Evolutionary conservation across 1,284 basidiomycete species (phyloP).

Genomic region (Clitocybe nebularis): DNA sequence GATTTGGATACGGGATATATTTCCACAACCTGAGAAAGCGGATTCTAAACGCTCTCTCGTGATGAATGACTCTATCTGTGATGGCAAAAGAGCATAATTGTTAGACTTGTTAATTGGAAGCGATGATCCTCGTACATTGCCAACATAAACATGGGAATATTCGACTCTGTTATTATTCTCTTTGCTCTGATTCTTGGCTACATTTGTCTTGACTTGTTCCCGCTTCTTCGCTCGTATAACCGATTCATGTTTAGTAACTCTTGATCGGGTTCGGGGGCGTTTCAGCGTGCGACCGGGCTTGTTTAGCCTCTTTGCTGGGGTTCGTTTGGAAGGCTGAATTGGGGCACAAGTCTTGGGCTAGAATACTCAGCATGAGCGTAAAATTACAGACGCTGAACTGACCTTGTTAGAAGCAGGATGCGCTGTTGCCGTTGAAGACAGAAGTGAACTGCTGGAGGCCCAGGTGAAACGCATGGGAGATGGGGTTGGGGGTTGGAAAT

Average conservation of each 20-base stretch:
- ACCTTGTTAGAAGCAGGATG: no score
- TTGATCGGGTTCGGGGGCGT: constrained; percentile 1
- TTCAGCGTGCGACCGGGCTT: constrained; percentile 2
- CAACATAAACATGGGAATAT: constrained; percentile 46
- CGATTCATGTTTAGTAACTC: constrained; percentile 13
- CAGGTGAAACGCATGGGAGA: no score
- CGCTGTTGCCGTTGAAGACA: no score
- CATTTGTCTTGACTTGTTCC: constrained; percentile 9
- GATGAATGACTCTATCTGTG: constrained; percentile 29
- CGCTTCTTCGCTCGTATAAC: constrained; percentile 18
- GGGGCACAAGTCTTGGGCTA: no score
- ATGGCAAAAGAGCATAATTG: constrained; percentile 20
- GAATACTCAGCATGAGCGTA: no score
- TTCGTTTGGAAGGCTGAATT: no score
- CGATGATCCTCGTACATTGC: constrained; percentile 45
- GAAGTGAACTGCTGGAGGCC: no score
- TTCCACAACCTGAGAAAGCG: constrained; percentile 42
- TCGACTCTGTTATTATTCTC: constrained; percentile 8
- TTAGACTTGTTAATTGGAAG: constrained; percentile 4
- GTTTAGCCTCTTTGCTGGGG: constrained; percentile 1
- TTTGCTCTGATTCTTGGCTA: constrained; percentile 14
- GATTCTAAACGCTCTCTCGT: constrained; percentile 32
- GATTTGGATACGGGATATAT: constrained; percentile 36
- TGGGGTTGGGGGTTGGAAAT: no score
- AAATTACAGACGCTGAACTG: no score